Base-by-base conservation (phyloP, 768 basidiomycete genomes). In the Coprinopsis strossmayeri region DNA sequence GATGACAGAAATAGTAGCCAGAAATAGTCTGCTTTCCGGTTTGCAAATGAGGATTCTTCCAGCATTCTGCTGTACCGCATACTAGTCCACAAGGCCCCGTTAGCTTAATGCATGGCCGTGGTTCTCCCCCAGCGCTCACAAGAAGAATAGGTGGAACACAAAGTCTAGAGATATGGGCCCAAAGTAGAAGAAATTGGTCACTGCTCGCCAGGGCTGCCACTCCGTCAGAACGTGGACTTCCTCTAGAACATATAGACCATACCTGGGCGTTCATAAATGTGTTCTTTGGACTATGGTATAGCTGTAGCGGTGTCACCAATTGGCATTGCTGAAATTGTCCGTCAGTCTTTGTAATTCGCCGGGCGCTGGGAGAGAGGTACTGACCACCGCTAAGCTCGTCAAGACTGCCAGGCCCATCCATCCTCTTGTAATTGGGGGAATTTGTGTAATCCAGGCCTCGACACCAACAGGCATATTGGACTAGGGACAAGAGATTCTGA, bases 1-100 rank as follows among this genome's bases (percentile, higher is more conserved):
- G 91, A 79, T 13, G 91, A 94, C 46, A 90, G 77, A 41, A 92
- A 69, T 23, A 99, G 78, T 9, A 98, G 74, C 91, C 92, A 97
- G 60, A 95, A 86, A 65, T 96, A 99, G 63, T 98, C 95, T 18
- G 94, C 95, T 64, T 77, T 84, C 46, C 76, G 78, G 56, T 92
- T 92, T 34, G 89, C 84, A 63, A 95, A 99, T 1, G 91, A 91
- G 12, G 91, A 94, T 66, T 98, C 94, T 66, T 99, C 96, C 2
- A 99, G 71, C 85, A 97, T 89, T 38, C 94, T 78, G 55, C 91
- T 93, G 61, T 98, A 98, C 45, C 96, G 75, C 93, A 97, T 95
- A 64, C 94, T 96, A 60, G 23, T 23, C n/a, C n/a, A n/a, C n/a
- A n/a, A 43, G 13, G 1, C 27, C 3, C 15, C 38, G 20, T 52